Conservation (phyloP, 345 rosid species). For the Hibiscus syriacus region DNA sequence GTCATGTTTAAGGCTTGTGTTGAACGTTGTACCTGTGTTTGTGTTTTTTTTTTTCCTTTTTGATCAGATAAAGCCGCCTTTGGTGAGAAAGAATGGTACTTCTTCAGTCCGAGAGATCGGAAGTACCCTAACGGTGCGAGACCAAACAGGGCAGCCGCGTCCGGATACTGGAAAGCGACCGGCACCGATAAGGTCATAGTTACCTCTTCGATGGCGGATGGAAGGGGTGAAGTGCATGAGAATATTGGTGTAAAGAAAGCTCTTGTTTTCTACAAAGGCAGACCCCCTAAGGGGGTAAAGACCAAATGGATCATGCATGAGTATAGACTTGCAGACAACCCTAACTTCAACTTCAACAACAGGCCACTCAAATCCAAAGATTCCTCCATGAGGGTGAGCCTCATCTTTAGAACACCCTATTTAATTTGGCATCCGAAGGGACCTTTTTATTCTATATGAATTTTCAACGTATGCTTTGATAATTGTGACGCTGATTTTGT, state of each 20-base stretch:
- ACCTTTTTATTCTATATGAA: too few species aligned
- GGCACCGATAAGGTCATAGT: slow-evolving; percentile 83
- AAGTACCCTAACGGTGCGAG: slow-evolving; percentile 95
- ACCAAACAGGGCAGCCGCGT: slow-evolving; percentile 94
- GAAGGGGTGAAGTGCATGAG: slow-evolving; percentile 24
- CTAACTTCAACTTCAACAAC: slow-evolving; percentile 15
- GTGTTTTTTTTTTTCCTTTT: not conserved
- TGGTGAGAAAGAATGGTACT: slow-evolving; percentile 98
- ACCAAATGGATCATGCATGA: slow-evolving; percentile 99
- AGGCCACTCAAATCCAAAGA: slow-evolving; percentile 44
- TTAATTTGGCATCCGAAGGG: too few species aligned
- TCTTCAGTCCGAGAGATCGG: slow-evolving; percentile 90
- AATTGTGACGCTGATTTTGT: slow-evolving; percentile 3
- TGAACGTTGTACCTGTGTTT: not conserved
- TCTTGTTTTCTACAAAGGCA: slow-evolving; percentile 85
- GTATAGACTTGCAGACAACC: slow-evolving; percentile 60
- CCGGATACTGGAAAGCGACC: slow-evolving; percentile 97
- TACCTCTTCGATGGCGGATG: slow-evolving; percentile 20
- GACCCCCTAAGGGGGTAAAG: slow-evolving; percentile 82
- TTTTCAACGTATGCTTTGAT: not conserved
- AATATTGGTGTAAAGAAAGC: slow-evolving; percentile 92
- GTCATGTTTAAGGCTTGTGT: slow-evolving; percentile 1
- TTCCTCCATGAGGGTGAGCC: slow-evolving; percentile 84
- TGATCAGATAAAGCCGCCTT: slow-evolving; percentile 56
- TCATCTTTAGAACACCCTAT: not conserved